Evolutionary conservation across 768 basidiomycete species (phyloP).

Genomic region (Leccinellum albellum): DNA sequence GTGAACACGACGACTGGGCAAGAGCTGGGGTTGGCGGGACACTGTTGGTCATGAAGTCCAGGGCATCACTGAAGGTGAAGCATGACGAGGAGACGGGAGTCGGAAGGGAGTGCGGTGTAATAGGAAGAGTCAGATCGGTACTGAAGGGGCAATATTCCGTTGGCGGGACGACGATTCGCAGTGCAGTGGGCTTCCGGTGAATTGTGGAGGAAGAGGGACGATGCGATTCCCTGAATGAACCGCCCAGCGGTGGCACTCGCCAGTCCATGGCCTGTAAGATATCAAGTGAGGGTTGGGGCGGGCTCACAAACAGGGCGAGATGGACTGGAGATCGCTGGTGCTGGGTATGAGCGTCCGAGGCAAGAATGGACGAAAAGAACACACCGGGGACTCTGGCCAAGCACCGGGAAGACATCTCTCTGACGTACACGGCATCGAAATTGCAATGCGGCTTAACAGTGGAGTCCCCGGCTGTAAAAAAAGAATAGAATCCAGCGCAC

Average conservation of each 20-base stretch:
- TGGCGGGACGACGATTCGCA: conserved; percentile 32
- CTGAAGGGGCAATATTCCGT: conserved; percentile 34
- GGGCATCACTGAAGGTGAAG: conserved; percentile 20
- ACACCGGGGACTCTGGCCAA: conserved; percentile 22
- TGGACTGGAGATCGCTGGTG: background rate
- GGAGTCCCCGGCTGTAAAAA: background rate
- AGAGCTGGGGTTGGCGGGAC: conserved; percentile 8
- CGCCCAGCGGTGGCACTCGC: background rate
- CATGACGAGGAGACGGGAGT: conserved; percentile 27
- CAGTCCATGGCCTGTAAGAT: conserved; percentile 16
- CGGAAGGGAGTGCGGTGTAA: conserved; percentile 25
- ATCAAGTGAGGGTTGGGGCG: background rate
- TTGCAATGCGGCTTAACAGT: conserved; percentile 14
- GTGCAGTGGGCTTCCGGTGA: conserved; percentile 16
- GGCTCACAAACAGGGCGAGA: conserved; percentile 1
- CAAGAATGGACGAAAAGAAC: conserved; percentile 3
- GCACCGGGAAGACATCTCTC: conserved; percentile 21
- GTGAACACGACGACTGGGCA: conserved; percentile 3
- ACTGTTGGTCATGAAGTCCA: conserved; percentile 9
- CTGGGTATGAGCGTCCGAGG: background rate
- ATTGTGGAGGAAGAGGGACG: conserved; percentile 1
- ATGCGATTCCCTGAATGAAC: conserved; percentile 14
- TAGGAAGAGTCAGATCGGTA: conserved; percentile 30
- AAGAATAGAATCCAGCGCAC: conserved; percentile 4
- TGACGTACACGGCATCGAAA: conserved; percentile 16